These are phyloP conservation scores for Scutellaria minor DNA, from an alignment of 257 asterid genomes.

Conservation along the genomic window DNA sequence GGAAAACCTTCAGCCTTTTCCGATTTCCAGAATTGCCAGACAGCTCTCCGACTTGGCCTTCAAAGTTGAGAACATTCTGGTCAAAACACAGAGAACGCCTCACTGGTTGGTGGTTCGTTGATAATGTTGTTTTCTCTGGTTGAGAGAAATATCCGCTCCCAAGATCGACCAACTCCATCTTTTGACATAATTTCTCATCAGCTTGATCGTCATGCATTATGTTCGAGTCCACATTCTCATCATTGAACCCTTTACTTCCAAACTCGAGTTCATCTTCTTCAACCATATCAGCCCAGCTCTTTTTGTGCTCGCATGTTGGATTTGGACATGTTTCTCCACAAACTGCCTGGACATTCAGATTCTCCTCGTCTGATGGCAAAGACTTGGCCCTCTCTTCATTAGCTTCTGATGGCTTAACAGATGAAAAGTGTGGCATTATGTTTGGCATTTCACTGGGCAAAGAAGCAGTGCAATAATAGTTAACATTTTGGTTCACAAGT, in stretches of 20 bases:
- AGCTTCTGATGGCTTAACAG: background rate
- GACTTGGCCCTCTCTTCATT: constrained; percentile 22
- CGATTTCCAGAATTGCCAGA: constrained; percentile 28
- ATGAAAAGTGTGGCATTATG: background rate
- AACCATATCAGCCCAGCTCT: constrained; percentile 87
- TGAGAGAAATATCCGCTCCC: constrained; percentile 66
- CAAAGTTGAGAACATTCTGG: constrained; percentile 42
- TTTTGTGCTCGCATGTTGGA: constrained; percentile 22
- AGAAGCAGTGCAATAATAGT: background rate
- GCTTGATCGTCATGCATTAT: constrained; percentile 33
- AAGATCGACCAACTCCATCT: constrained; percentile 40
- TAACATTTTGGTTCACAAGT: constrained; percentile 23
- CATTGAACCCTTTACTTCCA: constrained; percentile 16
- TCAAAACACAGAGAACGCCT: constrained; percentile 53
- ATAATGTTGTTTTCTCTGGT: constrained; percentile 43
- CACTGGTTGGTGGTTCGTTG: constrained; percentile 27
- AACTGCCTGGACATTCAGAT: too few species aligned
- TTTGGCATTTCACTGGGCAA: too few species aligned
- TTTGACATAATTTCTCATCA: constrained; percentile 36
- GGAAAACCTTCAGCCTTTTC: constrained; percentile 64
- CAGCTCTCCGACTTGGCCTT: constrained; percentile 28
- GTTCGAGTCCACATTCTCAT: constrained; percentile 60
- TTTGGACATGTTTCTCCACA: too few species aligned
- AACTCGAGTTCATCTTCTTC: constrained; percentile 63
- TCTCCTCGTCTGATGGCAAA: constrained; percentile 18